Evolutionary conservation across 208 protist species (phyloP).

Genomic region (Crithidia sp.): DNA sequence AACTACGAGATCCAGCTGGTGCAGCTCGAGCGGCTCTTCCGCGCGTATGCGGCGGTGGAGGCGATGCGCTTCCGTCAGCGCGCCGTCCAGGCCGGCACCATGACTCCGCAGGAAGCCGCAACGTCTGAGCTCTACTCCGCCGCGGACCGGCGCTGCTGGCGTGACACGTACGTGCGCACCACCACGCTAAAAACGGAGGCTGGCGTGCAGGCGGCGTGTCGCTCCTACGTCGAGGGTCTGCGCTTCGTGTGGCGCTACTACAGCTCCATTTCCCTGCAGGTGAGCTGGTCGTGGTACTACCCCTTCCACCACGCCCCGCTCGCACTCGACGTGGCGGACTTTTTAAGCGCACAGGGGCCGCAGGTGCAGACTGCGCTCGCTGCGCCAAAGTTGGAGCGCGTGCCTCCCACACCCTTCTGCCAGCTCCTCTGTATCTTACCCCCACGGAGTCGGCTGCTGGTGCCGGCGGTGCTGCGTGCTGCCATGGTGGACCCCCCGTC

Average conservation of each 20-base stretch:
- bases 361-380: conserved; percentile 42
- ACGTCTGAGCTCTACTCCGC: conserved; percentile 34
- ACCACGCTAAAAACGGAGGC: conserved; percentile 43
- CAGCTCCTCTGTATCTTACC: conserved; percentile 87
- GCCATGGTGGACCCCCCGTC: conserved; percentile 47
- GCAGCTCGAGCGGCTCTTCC: conserved; percentile 71
- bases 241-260: conserved; percentile 90
- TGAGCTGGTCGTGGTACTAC: conserved; percentile 88
- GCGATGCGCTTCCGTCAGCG: conserved; percentile 68
- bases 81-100: conserved; percentile 32
- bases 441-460: conserved; percentile 48
- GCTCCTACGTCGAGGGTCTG: conserved; percentile 73
- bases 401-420: conserved; percentile 57
- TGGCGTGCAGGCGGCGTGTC: conserved; percentile 57
- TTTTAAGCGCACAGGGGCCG: conserved; percentile 40
- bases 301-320: conserved; percentile 77
- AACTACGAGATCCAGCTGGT: conserved; percentile 68
- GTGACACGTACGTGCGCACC: conserved; percentile 49
- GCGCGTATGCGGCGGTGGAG: conserved; percentile 70
- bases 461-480: conserved; percentile 57
- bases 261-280: conserved; percentile 46
- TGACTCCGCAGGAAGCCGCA: conserved; percentile 46
- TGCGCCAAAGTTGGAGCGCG: conserved; percentile 38
- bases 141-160: conserved; percentile 55
- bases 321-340: conserved; percentile 66